These are phyloP conservation scores for Dactylella cylindrospora DNA, from an alignment of 2,329 filamentous ascomycete species.

Conservation along the genomic window DNA sequence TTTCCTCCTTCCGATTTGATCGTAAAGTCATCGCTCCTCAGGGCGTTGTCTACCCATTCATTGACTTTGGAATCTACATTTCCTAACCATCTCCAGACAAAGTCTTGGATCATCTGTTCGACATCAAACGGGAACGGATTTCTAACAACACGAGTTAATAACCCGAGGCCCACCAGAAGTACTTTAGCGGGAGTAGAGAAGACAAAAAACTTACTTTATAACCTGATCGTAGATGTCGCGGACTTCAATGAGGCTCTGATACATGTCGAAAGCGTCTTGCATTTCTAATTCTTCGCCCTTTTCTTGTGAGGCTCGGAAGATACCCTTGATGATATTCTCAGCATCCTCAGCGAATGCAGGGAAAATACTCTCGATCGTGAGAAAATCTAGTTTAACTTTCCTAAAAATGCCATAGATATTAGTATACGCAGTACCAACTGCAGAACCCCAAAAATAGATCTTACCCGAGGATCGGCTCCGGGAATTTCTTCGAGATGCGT, in stretches of 20 bases:
- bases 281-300: slow-evolving; percentile 75
- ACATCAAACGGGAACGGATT: slow-evolving; percentile 82
- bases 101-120: slow-evolving; percentile 80
- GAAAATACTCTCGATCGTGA: slow-evolving; percentile 75
- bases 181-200: background rate
- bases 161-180: slow-evolving; percentile 21
- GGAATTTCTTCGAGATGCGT: slow-evolving; percentile 88
- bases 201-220: slow-evolving; percentile 47
- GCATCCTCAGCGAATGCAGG: slow-evolving; percentile 90
- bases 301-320: slow-evolving; percentile 71
- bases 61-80: slow-evolving; percentile 76
- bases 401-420: slow-evolving; percentile 59
- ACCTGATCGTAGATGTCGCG: slow-evolving; percentile 74
- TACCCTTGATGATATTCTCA: slow-evolving; percentile 76
- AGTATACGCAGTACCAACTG: slow-evolving; percentile 33
- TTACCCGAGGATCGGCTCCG: slow-evolving; percentile 51
- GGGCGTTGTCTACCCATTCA: slow-evolving; percentile 82
- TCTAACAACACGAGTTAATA: slow-evolving; percentile 47
- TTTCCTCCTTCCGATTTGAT: slow-evolving; percentile 64
- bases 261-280: slow-evolving; percentile 91
- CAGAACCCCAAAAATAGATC: background rate
- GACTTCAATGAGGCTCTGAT: slow-evolving; percentile 82
- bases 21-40: slow-evolving; percentile 85
- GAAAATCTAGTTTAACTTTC: slow-evolving; percentile 39
- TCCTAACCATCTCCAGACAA: slow-evolving; percentile 94